Evolutionary conservation across 768 basidiomycete species (phyloP), one percentile per base, ranked within the genome.

Genomic region (Hericium alpestre): DNA sequence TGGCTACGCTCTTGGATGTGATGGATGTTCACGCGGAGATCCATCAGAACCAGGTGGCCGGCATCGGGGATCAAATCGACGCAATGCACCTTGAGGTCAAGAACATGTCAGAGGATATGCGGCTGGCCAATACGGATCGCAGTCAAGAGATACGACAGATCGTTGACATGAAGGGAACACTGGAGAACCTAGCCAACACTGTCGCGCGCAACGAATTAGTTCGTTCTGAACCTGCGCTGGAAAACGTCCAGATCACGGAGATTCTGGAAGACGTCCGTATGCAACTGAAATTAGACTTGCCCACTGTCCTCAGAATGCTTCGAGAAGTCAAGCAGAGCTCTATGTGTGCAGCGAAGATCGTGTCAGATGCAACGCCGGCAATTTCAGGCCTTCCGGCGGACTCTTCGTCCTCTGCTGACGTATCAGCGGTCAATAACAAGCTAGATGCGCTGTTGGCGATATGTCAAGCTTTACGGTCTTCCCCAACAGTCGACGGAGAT

Each of bases 211-310:
- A 46, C 16, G 43, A 46, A 20, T 18, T 46, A 7, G 43, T 46
- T n/a, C 43, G 43, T 8, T 46, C 43, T 8, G 16, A n/a, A 20
- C 43, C 43, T 46, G 43, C 43, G 3, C n/a, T 20, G 13, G 43
- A 51, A 3, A 25, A 16, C 23, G 1, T 4, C 15, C n/a, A 25
- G 49, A 23, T 51, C 15, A 3, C 16, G 27, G 49, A 51, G 22
- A 25, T 51, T 8, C 61, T 80, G 40, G 74, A 73, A 27, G 74
- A 69, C 15, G 66, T 80, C 43, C 69, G 72, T 53, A 53, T 56
- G 2, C 73, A 72, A n/a, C 62, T 83, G 53, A 69, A 68, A 12
- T 64, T 64, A 8, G 67, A 75, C 38, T 65, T 76, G 38, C 72
- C 74, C 37, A 73, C 69, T 55, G 63, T 73, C 15, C 57, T 23